Base-by-base conservation (phyloP, 2,329 filamentous ascomycete genomes). In the Alternaria rosae region DNA sequence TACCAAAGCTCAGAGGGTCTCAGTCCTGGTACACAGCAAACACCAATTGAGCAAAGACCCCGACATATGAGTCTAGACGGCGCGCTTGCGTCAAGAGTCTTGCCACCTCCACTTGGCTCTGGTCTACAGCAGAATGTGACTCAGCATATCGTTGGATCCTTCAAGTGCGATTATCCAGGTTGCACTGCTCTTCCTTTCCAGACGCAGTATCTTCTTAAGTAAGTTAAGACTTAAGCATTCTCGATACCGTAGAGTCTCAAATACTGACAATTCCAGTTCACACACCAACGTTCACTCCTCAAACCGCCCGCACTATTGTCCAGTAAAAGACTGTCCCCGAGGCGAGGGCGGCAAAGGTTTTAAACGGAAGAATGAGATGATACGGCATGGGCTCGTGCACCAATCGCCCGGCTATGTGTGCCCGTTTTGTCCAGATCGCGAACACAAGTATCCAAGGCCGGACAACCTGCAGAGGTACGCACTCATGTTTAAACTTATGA, bases 321-420 rank as follows among this genome's bases (percentile, higher is more conserved):
- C 87, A 1, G 84, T 89, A 9, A 77, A 81, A 23, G 84, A 82
- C 5, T 90, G 88, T 69, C 80, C 85, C 12, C 84, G 88, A 41
- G 84, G 82, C n/a, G 81, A 86, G 65, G 86, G 86, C n/a, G 88
- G 88, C 20, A 87, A 87, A 70, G 88, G 88, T 2, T 90, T 90
- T 81, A 90, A 90, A 74, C 83, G 88, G 30, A 90, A 90, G 73
- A 90, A 90, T 66, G 88, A 90, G 74, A 90, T 90, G 88, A 89
- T 89, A 64, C 82, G 88, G n/a, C 88, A 90, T 73, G 94, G 94
- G 1, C 86, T 98, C 4, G 95, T 98, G 5, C 95, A 99, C 75
- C 91, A 93, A 68, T 97, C 93, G 8, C 95, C 95, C 1, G 94
- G 94, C 62, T 99, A 98, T 74, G 89, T 97, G 28, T 99, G 95